phyloP scores from a whole-genome alignment of 169 alveolate species.

The Plasmodium cynomolgi region DNA sequence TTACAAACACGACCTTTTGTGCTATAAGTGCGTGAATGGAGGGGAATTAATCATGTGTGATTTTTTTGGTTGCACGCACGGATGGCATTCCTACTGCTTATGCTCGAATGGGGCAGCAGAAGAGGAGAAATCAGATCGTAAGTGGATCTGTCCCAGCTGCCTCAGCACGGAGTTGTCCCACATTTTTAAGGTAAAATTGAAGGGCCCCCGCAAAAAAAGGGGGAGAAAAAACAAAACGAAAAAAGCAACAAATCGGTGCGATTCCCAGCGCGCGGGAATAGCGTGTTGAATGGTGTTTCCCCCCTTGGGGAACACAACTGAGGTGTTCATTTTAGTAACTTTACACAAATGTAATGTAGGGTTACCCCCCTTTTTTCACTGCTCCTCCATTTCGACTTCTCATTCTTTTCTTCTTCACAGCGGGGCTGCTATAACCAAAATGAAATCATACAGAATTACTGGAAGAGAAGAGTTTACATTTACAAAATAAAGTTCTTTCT shows the following conservation, averaged over 20 bases:
- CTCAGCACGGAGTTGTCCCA: constrained; percentile 26
- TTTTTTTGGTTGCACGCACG: constrained; percentile 70
- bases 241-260: not conserved
- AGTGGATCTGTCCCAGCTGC: constrained; percentile 78
- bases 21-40: constrained; percentile 80
- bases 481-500: constrained; percentile 60
- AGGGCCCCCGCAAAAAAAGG: not conserved
- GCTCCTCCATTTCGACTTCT: not conserved
- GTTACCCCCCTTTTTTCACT: not conserved
- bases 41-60: constrained; percentile 85
- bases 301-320: not conserved
- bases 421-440: constrained; percentile 62
- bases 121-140: not conserved
- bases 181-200: constrained; percentile 26
- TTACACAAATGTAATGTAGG: not conserved
- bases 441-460: constrained; percentile 60
- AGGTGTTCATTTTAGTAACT: not conserved
- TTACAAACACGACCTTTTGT: constrained; percentile 76
- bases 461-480: constrained; percentile 68
- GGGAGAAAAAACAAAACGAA: not conserved
- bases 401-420: not conserved
- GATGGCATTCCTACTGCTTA: constrained; percentile 83
- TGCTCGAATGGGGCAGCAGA: constrained; percentile 31
- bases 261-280: not conserved
- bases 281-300: not conserved